Percentiles rank a stretch among this genome's conserved stretches.
phyloP scores from a whole-genome alignment of 1,284 basidiomycete genomes.

The Grifola frondosa region DNA sequence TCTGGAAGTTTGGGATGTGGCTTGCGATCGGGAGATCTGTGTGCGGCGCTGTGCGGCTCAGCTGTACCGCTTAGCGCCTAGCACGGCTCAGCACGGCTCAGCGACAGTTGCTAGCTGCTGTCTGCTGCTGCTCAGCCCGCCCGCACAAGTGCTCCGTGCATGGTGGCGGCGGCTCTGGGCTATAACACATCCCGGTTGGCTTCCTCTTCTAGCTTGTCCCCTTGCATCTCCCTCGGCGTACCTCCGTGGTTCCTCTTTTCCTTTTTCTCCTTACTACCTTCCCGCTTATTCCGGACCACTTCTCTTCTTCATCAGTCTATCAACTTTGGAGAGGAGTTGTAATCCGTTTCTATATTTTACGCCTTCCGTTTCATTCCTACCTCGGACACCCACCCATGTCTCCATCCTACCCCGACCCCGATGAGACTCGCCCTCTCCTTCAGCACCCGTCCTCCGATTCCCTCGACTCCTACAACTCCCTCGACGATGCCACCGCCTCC shows the following conservation, averaged over 20 bases:
- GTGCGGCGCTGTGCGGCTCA: too few species aligned
- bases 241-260: slow-evolving; percentile 5
- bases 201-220: slow-evolving; percentile 1
- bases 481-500: slow-evolving; percentile 1
- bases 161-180: slow-evolving; percentile 3
- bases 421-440: slow-evolving; percentile 28
- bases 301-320: slow-evolving; percentile 8
- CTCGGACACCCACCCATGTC: slow-evolving; percentile 15
- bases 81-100: slow-evolving; percentile 1
- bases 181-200: slow-evolving; percentile 11
- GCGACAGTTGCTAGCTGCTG: neutral
- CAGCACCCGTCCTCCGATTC: slow-evolving; percentile 8
- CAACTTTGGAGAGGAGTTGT: slow-evolving; percentile 20
- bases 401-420: slow-evolving; percentile 13
- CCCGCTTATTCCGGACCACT: slow-evolving; percentile 15
- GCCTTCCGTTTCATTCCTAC: slow-evolving; percentile 5
- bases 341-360: slow-evolving; percentile 13
- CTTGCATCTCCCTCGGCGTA: too few species aligned
- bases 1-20: too few species aligned
- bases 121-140: slow-evolving; percentile 1
- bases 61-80: too few species aligned
- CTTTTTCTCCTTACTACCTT: slow-evolving; percentile 8
- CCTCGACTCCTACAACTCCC: slow-evolving; percentile 16
- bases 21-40: too few species aligned
- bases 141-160: neutral